Evolutionary conservation across 192 early-diverging fungal species (phyloP).

Genomic region (Rhizoclosmatium sp.): DNA sequence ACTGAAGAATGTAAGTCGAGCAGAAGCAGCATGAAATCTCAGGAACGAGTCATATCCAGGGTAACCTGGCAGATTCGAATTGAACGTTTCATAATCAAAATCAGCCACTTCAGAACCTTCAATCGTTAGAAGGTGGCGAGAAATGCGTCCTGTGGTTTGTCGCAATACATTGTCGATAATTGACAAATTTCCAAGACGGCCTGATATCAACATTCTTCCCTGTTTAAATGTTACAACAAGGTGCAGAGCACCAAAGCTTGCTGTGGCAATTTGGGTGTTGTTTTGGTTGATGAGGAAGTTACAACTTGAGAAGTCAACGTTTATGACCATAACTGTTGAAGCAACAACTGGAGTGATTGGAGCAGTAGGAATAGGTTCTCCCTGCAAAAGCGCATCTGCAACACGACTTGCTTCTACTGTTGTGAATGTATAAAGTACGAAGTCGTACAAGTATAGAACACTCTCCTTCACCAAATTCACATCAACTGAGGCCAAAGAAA

Average conservation of each 20-base stretch:
- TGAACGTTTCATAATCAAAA: constrained; percentile 87
- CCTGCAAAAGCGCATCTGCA: constrained; percentile 6
- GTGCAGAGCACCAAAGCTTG: constrained; percentile 75
- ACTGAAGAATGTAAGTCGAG: constrained; percentile 82
- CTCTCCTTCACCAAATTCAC: constrained; percentile 86
- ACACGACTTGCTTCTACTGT: constrained; percentile 13
- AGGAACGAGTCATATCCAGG: constrained; percentile 88
- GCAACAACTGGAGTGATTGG: constrained; percentile 4
- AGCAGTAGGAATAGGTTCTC: not conserved
- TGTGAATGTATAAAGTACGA: constrained; percentile 62
- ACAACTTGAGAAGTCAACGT: constrained; percentile 74
- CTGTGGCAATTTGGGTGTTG: constrained; percentile 75
- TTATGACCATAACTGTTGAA: constrained; percentile 76
- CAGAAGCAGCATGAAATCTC: constrained; percentile 80
- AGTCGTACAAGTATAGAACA: constrained; percentile 86
- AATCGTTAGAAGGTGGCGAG: constrained; percentile 73
- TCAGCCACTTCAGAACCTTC: constrained; percentile 90
- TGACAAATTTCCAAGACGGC: constrained; percentile 57
- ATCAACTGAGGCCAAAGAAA: constrained; percentile 78
- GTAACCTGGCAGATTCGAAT: constrained; percentile 59
- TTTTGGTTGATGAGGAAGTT: constrained; percentile 86
- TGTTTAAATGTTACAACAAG: constrained; percentile 70
- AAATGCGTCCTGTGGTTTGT: not conserved
- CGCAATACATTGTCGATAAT: constrained; percentile 47
- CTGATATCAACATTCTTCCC: constrained; percentile 58